Evolutionary conservation across 73 alveolate species (phyloP).

Genomic region (Tetrahymena borealis): DNA sequence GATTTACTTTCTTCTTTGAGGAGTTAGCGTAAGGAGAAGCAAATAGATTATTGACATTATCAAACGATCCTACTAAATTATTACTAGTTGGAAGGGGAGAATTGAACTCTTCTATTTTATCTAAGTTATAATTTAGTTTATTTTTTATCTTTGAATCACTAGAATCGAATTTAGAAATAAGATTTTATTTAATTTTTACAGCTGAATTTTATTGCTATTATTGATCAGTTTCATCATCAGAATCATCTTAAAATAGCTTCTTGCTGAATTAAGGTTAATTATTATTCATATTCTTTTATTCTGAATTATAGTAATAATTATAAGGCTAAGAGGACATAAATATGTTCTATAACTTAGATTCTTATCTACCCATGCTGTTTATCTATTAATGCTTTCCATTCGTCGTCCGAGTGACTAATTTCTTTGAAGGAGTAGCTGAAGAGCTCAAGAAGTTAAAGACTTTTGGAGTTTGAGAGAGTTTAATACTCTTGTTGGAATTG

Average conservation of each 20-base stretch:
- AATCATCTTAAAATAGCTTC: neutral
- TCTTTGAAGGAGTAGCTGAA: neutral
- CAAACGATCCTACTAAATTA: neutral
- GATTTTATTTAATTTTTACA: neutral
- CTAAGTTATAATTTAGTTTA: neutral
- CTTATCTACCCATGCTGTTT: neutral
- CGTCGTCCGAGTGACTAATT: neutral
- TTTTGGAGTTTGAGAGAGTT: neutral
- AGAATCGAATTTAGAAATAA: neutral
- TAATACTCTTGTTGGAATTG: neutral
- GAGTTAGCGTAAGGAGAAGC: neutral
- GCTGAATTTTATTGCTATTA: neutral
- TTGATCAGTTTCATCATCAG: neutral
- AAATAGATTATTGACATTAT: neutral
- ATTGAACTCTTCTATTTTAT: neutral
- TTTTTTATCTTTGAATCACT: neutral
- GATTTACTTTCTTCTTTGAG: neutral
- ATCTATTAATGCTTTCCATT: neutral
- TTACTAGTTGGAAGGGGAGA: neutral
- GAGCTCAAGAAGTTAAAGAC: neutral
- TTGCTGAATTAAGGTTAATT: neutral
- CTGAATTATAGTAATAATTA: neutral
- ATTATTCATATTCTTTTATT: neutral
- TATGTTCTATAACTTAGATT: neutral
- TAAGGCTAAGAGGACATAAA: neutral